Percentiles rank a stretch among this genome's conserved stretches.
phyloP scores from a whole-genome alignment of 768 basidiomycete species.

The Chalciporus chontae region DNA sequence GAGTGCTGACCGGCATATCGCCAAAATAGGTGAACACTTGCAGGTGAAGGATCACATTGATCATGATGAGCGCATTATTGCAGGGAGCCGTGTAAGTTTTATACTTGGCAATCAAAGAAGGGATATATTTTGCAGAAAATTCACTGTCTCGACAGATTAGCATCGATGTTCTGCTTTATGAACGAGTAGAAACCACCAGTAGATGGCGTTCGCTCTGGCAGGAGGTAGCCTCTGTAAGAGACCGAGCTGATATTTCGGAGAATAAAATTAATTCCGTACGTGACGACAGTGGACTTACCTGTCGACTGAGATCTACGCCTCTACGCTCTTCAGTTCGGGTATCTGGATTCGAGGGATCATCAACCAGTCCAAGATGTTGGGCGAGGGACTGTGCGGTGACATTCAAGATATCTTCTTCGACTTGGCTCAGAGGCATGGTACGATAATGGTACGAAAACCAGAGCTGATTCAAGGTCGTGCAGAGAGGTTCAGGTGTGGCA shows the following conservation, averaged over 20 bases:
- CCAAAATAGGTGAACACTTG: slow-evolving; percentile 8
- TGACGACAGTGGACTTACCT: slow-evolving; percentile 2
- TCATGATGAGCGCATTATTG: slow-evolving; percentile 25
- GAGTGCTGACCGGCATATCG: background rate
- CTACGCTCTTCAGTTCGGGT: slow-evolving; percentile 8
- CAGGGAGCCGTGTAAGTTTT: slow-evolving; percentile 21
- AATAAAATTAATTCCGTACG: background rate
- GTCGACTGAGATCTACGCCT: slow-evolving; percentile 3
- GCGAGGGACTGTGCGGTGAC: slow-evolving; percentile 14
- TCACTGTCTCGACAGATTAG: slow-evolving; percentile 21
- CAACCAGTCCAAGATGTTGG: slow-evolving; percentile 9
- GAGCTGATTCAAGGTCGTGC: too few relatives aligned
- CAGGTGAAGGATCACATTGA: slow-evolving; percentile 37
- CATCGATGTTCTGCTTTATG: background rate
- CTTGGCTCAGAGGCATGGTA: background rate
- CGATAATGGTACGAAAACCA: too few relatives aligned
- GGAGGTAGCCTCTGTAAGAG: slow-evolving; percentile 25
- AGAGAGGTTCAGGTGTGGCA: too few relatives aligned
- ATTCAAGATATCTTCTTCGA: slow-evolving; percentile 3
- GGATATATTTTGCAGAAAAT: slow-evolving; percentile 39
- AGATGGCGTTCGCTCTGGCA: background rate
- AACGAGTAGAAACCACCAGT: slow-evolving; percentile 1
- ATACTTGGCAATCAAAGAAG: slow-evolving; percentile 31
- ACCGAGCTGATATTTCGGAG: slow-evolving; percentile 20
- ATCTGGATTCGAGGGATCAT: slow-evolving; percentile 9